Percentiles rank a stretch among this genome's conserved stretches.
phyloP scores from a whole-genome alignment of 108 stramenopile species.

The Aureococcus anophagefferens region DNA sequence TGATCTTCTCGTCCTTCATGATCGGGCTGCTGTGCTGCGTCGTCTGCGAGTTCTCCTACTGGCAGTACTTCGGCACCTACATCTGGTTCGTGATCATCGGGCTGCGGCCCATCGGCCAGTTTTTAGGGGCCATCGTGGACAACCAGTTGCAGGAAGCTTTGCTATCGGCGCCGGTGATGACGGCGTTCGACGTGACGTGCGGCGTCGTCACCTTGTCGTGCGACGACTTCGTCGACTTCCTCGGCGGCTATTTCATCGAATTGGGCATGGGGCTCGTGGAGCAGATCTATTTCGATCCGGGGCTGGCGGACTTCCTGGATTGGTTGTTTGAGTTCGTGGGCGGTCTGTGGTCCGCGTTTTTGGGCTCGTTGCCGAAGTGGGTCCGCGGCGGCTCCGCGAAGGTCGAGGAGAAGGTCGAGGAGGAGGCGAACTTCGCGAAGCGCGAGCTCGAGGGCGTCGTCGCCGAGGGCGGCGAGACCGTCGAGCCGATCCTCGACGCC shows the following conservation, averaged over 20 bases:
- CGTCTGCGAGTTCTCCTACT: conserved; percentile 63
- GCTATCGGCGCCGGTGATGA: conserved; percentile 56
- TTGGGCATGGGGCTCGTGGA: conserved; percentile 57
- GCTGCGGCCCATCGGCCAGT: conserved; percentile 50
- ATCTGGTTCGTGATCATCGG: conserved; percentile 67
- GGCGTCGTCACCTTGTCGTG: conserved; percentile 55
- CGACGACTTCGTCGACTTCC: conserved; percentile 69
- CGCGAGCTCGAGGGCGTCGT: conserved; percentile 31
- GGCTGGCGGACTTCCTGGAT: conserved; percentile 31
- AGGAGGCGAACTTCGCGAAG: conserved; percentile 21
- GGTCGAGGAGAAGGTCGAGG: conserved; percentile 5
- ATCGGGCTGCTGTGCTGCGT: conserved; percentile 55
- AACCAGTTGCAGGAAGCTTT: conserved; percentile 58
- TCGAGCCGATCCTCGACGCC: conserved; percentile 63
- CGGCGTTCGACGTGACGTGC: conserved; percentile 50
- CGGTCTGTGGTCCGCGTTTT: background rate
- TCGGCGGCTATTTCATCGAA: conserved; percentile 34
- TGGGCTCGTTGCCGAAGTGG: background rate
- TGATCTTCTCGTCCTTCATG: conserved; percentile 52
- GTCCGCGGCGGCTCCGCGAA: conserved; percentile 5
- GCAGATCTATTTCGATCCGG: conserved; percentile 54
- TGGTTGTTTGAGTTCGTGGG: conserved; percentile 6
- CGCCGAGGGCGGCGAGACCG: conserved; percentile 53
- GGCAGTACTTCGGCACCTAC: conserved; percentile 55
- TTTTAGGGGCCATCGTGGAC: conserved; percentile 47